These are phyloP conservation scores for Afroboletus lepidellus DNA, from an alignment of 1,284 basidiomycete genomes.

Conservation along the genomic window DNA sequence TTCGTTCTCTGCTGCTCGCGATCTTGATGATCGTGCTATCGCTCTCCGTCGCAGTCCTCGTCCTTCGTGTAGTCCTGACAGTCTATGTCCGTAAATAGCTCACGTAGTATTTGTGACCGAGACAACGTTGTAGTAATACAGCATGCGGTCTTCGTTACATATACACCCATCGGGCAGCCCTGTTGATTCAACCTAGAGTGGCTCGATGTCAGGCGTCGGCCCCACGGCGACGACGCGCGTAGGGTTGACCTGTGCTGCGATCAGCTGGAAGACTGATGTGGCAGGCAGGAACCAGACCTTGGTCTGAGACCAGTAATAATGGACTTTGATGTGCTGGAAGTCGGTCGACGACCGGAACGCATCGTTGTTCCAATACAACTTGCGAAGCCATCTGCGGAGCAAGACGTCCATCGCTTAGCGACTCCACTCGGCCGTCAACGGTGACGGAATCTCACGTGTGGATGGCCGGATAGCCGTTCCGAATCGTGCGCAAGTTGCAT, in stretches of 20 bases:
- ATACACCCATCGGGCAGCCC: not conserved
- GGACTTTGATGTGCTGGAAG: conserved; percentile 86
- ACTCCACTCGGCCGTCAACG: not conserved
- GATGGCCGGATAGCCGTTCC: conserved; percentile 78
- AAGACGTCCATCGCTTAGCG: conserved; percentile 2
- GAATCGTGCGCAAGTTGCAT: conserved; percentile 83
- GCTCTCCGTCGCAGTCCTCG: conserved; percentile 19
- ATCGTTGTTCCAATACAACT: conserved; percentile 87
- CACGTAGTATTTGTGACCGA: not conserved
- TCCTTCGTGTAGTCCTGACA: conserved; percentile 16
- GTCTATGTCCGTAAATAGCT: not conserved
- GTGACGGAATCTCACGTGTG: conserved; percentile 49
- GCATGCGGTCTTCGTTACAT: not conserved
- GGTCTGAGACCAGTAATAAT: conserved; percentile 78
- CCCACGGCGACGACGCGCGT: conserved; percentile 74
- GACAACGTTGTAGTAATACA: conserved; percentile 13
- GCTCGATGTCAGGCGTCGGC: conserved; percentile 68
- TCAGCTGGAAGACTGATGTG: conserved; percentile 3
- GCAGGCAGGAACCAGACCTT: conserved; percentile 37
- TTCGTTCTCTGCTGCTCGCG: conserved; percentile 15
- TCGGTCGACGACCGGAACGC: conserved; percentile 89
- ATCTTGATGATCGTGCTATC: conserved; percentile 23
- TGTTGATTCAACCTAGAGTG: conserved; percentile 42
- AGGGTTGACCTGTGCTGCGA: conserved; percentile 61
- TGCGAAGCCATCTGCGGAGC: conserved; percentile 47